phyloP scores from a whole-genome alignment of 2,329 filamentous ascomycete genomes.

The Beauveria varroae region DNA sequence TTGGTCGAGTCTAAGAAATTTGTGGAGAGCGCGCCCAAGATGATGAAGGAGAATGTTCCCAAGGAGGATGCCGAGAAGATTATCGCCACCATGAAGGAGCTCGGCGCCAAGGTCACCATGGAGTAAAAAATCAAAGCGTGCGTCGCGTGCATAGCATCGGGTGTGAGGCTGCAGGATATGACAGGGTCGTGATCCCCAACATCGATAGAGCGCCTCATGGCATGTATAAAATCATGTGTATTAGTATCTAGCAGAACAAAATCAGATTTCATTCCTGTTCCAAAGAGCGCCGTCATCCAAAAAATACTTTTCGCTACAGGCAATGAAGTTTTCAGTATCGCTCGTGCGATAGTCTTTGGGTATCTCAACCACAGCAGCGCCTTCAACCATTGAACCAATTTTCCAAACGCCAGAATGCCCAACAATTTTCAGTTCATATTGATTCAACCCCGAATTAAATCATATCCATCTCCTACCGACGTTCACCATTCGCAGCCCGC shows the following conservation, averaged over 20 bases:
- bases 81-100: constrained; percentile 83
- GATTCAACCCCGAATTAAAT: background rate
- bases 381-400: constrained; percentile 7
- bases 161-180: constrained; percentile 3
- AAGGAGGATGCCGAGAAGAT: constrained; percentile 99
- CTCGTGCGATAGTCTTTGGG: background rate
- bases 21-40: constrained; percentile 94
- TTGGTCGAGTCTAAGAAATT: constrained; percentile 99
- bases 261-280: background rate
- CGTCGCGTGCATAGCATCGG: background rate
- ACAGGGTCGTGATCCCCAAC: background rate
- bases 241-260: constrained; percentile 18
- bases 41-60: constrained; percentile 96
- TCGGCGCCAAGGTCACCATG: constrained; percentile 85
- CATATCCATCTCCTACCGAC: constrained; percentile 14
- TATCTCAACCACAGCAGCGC: constrained; percentile 7
- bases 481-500: constrained; percentile 24
- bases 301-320: background rate
- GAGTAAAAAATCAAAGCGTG: constrained; percentile 53
- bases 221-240: constrained; percentile 25
- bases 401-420: constrained; percentile 23
- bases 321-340: background rate
- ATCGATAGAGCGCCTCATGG: constrained; percentile 10
- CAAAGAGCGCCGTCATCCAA: background rate
- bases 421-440: background rate